Evolutionary conservation across 164 flowering plant species (phyloP).

Genomic region (Chloranthus sessilifolius): DNA sequence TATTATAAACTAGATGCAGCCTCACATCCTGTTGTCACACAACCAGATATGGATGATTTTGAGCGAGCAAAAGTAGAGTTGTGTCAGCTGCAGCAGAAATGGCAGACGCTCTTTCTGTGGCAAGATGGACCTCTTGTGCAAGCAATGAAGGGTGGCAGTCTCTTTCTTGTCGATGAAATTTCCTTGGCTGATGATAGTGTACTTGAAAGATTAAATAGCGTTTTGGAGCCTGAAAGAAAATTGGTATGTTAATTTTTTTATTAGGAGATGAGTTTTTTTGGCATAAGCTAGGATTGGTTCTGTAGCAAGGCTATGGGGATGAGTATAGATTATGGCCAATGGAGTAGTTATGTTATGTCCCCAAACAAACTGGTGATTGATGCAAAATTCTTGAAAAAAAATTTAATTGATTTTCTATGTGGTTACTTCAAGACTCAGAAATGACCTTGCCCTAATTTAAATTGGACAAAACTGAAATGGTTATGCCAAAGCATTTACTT

Average conservation of each 20-base stretch:
- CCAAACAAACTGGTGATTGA: no score
- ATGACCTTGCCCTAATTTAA: no score
- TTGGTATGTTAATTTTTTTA: constrained; percentile 44
- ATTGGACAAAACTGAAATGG: no score
- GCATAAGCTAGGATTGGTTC: no score
- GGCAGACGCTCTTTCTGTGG: constrained; percentile 87
- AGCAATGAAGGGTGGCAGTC: constrained; percentile 85
- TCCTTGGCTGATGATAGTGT: constrained; percentile 99
- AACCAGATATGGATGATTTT: constrained; percentile 37
- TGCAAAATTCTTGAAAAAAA: no score
- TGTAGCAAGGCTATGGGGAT: no score
- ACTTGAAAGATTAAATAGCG: constrained; percentile 93
- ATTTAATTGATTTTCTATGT: no score
- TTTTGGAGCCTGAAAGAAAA: constrained; percentile 84
- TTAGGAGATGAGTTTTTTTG: no score
- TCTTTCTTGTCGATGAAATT: constrained; percentile 92
- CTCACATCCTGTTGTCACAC: constrained; percentile 28
- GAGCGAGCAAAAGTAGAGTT: constrained; percentile 37
- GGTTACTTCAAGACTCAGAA: no score
- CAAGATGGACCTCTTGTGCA: constrained; percentile 95
- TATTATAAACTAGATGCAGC: constrained; percentile 30
- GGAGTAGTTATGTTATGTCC: no score
- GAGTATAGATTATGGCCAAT: no score
- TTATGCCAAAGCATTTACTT: no score
- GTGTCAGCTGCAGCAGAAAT: constrained; percentile 45